These are phyloP conservation scores for Laguncularia racemosa DNA, from an alignment of 345 rosid species.

Conservation along the genomic window DNA sequence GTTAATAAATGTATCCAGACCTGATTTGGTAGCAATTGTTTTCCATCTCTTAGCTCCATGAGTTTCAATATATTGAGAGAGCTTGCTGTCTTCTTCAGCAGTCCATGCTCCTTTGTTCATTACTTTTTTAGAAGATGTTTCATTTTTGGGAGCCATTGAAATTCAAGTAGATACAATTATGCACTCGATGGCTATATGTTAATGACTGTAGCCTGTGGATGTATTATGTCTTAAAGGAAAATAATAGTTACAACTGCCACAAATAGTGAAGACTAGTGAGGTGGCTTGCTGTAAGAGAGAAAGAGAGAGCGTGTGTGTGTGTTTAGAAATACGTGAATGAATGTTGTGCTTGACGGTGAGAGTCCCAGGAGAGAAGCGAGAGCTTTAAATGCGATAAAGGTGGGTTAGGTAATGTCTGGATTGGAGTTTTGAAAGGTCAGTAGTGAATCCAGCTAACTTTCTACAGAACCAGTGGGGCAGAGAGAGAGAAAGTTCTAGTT, in stretches of 20 bases:
- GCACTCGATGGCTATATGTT: no score
- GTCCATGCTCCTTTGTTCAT: slow-evolving; percentile 57
- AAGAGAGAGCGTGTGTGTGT: no score
- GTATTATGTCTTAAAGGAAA: no score
- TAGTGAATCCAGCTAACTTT: slow-evolving; percentile 9
- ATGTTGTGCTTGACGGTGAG: no score
- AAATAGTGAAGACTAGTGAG: no score
- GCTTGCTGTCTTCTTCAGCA: slow-evolving; percentile 46
- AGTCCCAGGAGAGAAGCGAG: slow-evolving; percentile 1
- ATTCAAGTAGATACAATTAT: not conserved
- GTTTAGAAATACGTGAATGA: no score
- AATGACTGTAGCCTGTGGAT: no score
- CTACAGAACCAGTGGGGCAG: not conserved
- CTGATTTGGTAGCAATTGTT: slow-evolving; percentile 42
- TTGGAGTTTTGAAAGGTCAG: slow-evolving; percentile 21
- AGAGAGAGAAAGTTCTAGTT: not conserved
- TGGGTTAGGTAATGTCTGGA: slow-evolving; percentile 1
- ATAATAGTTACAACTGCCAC: no score
- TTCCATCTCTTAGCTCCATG: slow-evolving; percentile 62
- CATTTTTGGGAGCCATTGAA: slow-evolving; percentile 34
- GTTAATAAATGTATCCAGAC: slow-evolving; percentile 9
- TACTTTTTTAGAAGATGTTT: slow-evolving; percentile 17
- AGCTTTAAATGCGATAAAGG: not conserved
- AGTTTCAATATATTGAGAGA: slow-evolving; percentile 37
- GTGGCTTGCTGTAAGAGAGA: no score